Evolutionary conservation across 768 basidiomycete species (phyloP), one percentile per base, ranked within the genome.

Genomic region (Phaffia australis): DNA sequence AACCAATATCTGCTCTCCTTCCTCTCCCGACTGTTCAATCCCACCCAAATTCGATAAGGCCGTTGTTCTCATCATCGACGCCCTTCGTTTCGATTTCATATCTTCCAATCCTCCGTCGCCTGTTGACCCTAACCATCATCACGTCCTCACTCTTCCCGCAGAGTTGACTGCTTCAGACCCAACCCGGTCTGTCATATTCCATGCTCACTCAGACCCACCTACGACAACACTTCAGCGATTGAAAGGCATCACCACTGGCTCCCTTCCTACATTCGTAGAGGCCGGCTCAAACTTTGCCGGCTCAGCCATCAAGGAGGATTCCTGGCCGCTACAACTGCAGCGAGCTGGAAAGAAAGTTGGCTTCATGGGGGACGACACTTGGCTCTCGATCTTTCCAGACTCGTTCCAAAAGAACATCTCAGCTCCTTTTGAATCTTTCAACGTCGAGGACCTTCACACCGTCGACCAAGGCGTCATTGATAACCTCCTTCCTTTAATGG

Each of bases 281-380:
- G 81, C 88, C n/a, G 90, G 92, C 7, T 84, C 84, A 51, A 97
- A 89, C 73, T 95, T 98, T 77, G 91, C 88, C 16, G 91, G 84
- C 0, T 85, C 87, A 1, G 83, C 85, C 0, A 87, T 95, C 50
- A 80, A 80, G 7, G 95, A 99, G 76, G 95, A 98, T 75, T 92
- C 89, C 0, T 78, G 93, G 60, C 78, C 97, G 5, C 82, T 83
- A 58, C 94, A 97, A 74, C 74, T 92, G 7, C 72, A 74, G 50
- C 75, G 75, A 7, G 69, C 77, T 16, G 81, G 81, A 0, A 79
- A 76, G 66, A 79, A 87, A 82, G 77, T 89, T 60, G 89, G 87
- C 1, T 87, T 97, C 74, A 89, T 89, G 85, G 94, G 95, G 0
- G 94, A 98, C 73, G 91, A 98, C 75, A 99, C 95, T 0, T 99